Evolutionary conservation across 208 protist genomes (phyloP), one percentile per base, ranked within the genome.

Genomic region (Endotrypanum monterogeii): DNA sequence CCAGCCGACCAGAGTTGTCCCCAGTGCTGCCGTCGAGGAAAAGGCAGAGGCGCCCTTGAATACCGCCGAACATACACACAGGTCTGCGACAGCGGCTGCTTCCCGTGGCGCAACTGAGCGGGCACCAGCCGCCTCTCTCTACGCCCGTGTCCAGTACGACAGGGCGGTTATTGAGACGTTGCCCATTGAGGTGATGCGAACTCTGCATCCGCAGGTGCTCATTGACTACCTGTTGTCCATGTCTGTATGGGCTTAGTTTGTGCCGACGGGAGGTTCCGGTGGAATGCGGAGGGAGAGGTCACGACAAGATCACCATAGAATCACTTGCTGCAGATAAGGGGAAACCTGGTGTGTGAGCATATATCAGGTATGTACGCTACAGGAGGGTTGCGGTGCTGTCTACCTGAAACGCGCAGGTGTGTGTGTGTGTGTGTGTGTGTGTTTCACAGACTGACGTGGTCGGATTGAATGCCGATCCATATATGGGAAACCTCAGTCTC

Each of bases 221-320:
- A 98, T 93, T 56, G 87, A 92, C 54, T 94, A 93, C 51, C 73
- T 94, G 28, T 80, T 92, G 20, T 90, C 90, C 8, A 87, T 81
- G 37, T 79, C 88, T 56, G 73, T 91, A 70, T 92, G 90, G 89
- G 68, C 78, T 20, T 93, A 75, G 83, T 14, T 14, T 18, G 11
- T 11, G n/a, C 14, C 30, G 16, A 62, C 32, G 28, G n/a, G 8
- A 25, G 57, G 9, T 41, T 25, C 14, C 5, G 30, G n/a, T 48
- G 57, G 8, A 16, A 18, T 12, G 57, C 4, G 4, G 57, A 62
- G 32, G 32, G n/a, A 6, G 44, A 32, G n/a, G 32, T 62, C 2
- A n/a, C 12, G 4, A 4, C 16, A 8, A 61, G 14, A 2, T 30
- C 6, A 8, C 56, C 56, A 3, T 28, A 20, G 12, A 48, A 11